These are phyloP conservation scores for Triticum timopheevii DNA, from an alignment of 176 grass and related monocot genomes.

Conservation along the genomic window DNA sequence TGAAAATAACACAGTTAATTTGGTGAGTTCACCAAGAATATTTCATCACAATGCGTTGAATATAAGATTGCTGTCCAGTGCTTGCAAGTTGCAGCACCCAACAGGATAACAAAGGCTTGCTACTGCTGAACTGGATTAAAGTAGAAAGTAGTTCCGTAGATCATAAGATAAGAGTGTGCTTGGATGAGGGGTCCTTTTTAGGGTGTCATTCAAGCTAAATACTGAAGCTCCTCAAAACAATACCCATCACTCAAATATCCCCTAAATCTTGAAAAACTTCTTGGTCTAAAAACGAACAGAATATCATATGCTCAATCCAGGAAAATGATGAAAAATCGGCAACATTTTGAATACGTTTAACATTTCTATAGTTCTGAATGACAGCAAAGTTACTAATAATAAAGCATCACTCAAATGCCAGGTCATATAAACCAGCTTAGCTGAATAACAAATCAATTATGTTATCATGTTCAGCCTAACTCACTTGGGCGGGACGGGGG, in stretches of 20 bases:
- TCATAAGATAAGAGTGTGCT: not conserved
- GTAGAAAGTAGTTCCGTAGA: not conserved
- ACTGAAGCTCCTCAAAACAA: not conserved
- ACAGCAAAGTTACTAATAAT: not conserved
- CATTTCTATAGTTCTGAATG: not conserved
- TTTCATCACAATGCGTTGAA: not conserved
- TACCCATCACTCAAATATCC: not conserved
- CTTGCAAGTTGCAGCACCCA: not conserved
- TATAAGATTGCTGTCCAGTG: not conserved
- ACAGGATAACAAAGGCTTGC: not conserved
- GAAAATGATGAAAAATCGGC: not conserved
- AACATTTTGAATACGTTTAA: not conserved
- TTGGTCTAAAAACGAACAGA: not conserved
- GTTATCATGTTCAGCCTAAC: not conserved
- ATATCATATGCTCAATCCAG: not conserved
- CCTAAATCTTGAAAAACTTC: not conserved
- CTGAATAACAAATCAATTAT: not conserved
- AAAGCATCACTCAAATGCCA: not conserved
- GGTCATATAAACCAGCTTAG: not conserved
- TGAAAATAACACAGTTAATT: constrained; percentile 15
- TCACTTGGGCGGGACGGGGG: not conserved
- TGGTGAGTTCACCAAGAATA: constrained; percentile 14
- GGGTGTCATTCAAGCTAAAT: not conserved
- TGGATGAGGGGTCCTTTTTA: not conserved
- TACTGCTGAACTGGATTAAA: not conserved